Percentiles rank a stretch among this genome's conserved stretches.
Conservation (phyloP, 495 filamentous ascomycete species). For the Terfezia boudieri region DNA sequence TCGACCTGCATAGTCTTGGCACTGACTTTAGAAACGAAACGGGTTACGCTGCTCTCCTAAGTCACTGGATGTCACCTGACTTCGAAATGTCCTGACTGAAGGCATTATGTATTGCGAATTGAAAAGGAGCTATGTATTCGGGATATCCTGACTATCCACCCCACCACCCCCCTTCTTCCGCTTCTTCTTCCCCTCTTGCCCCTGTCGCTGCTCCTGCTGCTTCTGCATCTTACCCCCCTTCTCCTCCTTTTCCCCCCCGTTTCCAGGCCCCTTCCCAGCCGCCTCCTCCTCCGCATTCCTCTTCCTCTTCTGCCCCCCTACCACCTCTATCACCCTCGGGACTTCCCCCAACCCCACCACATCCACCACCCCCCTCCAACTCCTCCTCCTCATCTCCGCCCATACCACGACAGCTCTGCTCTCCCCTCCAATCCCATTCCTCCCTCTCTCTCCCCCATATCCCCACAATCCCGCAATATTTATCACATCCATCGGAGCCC, state of each 20-base stretch:
- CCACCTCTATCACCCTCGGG: background rate
- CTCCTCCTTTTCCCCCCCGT: too few species aligned
- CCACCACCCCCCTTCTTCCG: background rate
- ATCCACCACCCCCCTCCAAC: constrained; percentile 68
- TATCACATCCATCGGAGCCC: constrained; percentile 68
- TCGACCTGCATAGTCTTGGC: too few species aligned
- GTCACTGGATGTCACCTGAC: too few species aligned
- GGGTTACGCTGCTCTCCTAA: too few species aligned
- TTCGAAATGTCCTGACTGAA: too few species aligned
- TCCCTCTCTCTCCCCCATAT: constrained; percentile 51
- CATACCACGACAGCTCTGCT: constrained; percentile 54
- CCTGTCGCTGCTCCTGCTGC: background rate
- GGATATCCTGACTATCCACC: too few species aligned
- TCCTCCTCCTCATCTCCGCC: constrained; percentile 57
- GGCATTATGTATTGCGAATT: too few species aligned
- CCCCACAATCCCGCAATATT: constrained; percentile 76
- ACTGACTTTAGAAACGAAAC: too few species aligned
- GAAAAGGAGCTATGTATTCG: too few species aligned
- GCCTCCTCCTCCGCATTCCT: background rate
- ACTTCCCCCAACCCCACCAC: constrained; percentile 31
- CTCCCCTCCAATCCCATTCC: constrained; percentile 49
- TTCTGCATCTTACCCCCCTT: too few species aligned
- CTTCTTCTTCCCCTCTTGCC: background rate
- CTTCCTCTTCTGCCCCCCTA: background rate
- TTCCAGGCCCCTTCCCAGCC: background rate